Evolutionary conservation across 768 basidiomycete genomes (phyloP), one percentile per base, ranked within the genome.

Genomic region (Lentinula detonsa): DNA sequence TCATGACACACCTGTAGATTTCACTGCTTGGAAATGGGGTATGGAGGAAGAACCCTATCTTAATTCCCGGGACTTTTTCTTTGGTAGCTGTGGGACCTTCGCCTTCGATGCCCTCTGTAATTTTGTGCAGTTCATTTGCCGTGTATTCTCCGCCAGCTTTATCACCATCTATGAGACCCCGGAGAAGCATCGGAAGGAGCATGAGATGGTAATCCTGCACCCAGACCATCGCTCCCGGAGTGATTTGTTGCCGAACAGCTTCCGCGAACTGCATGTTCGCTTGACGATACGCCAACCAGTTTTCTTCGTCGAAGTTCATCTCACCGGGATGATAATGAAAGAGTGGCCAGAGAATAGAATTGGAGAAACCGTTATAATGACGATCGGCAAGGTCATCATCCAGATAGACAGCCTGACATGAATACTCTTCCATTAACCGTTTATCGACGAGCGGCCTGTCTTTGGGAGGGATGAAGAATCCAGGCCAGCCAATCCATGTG

Each of bases 321-420:
- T 98, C 97, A 65, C 96, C 96, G 7, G 97, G 97, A 73, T 98
- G 96, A 75, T 98, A 99, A 73, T 99, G 97, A 82, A 99, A 98
- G 51, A 99, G 80, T 2, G 97, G 97, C 97, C 97, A 99, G 55
- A 99, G 86, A 75, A 99, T 98, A 58, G 95, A 97, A 78, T 99
- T 99, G 67, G 95, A 96, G 82, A 99, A 98, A 60, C 97, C 93
- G 71, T 95, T 95, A 77, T 93, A 99, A 75, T 98, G 95, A 57
- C 89, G 85, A 73, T 99, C 97, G n/a, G 97, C 96, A 65, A 99
- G 85, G 69, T 98, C 96, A 71, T 98, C 96, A 63, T 95, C 91
- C 67, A 99, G 88, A 76, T 97, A 97, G 68, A 99, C 97, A 21
- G 97, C 96, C 72, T 95, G 93, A 72, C 96, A 99, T 34, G 91